Evolutionary conservation across 75 land plant species (phyloP), one percentile per base, ranked within the genome.

Genomic region (Pinus taeda): DNA sequence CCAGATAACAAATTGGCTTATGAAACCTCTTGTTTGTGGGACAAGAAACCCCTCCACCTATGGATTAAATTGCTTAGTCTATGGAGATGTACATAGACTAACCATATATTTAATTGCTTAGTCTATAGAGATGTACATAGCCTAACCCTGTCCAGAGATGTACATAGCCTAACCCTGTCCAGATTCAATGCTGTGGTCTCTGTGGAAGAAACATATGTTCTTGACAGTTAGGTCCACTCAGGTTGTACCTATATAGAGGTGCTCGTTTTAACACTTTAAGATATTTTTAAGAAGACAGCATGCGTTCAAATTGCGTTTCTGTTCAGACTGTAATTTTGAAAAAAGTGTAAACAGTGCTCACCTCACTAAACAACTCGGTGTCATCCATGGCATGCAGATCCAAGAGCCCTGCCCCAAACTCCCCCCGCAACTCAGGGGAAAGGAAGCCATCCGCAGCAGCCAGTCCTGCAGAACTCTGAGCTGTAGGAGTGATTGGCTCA

Each of bases 331-430:
- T 49, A 49, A 9, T 49, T 49, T 49, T 9, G 42, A 4, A 29
- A 24, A 65, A 4, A 33, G 74, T 2, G 22, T 42, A 9, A 49
- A 4, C 26, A 30, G 6, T 3, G 61, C 76, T 59, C 80, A 92
- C 99, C 90, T 96, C 99, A 37, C 95, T 85, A 24, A 96, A 80
- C 74, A 94, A 91, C 66, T 96, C 99, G 15, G 92, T 88, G 69
- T 96, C 99, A 88, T 92, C 94, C 84, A 96, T 89, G 53, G 98
- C 82, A 86, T 96, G 95, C 45, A 96, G 85, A 77, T 96, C 99
- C 83, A 96, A 83, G 76, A 96, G 92, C 60, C 99, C 99, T 60
- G 95, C 93, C 61, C 93, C 93, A 82, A 96, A 95, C 81, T 96
- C 99, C 18, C 99, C 98, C 53, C 95, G 81, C 36, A 94, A 79